Base-by-base conservation (phyloP, 2,329 filamentous ascomycete genomes). In the Pochonia chlamydosporia region DNA sequence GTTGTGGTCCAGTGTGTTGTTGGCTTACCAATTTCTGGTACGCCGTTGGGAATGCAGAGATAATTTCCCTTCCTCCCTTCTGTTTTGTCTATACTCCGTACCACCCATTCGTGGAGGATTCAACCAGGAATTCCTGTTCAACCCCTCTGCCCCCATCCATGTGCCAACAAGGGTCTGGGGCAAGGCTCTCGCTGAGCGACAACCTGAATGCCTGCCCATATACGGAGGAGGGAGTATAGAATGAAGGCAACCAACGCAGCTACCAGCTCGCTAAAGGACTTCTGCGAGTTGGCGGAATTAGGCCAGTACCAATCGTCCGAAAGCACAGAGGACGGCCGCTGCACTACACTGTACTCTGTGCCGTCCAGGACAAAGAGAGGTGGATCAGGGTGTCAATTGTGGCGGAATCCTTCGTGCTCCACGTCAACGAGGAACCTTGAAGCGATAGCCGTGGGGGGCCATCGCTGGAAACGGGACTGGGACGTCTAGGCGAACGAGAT, bases 171-270 rank as follows among this genome's bases (percentile, higher is more conserved):
- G n/a, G 24, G 28, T 25, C 40, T 25, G 39, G 33, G 40, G 37
- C 39, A 44, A 44, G 43, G 43, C 43, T 39, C 18, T 44, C 30
- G 43, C 43, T 44, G 10, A 16, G 31, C 43, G 43, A 44, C 31
- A 39, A 44, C 43, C 43, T 28, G 37, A 14, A 40, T 16, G 21
- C 21, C 8, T 26, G 37, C 26, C 11, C 37, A 14, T 23, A n/a
- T n/a, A n/a, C n/a, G n/a, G n/a, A n/a, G n/a, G n/a, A n/a, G n/a
- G n/a, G n/a, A n/a, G n/a, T n/a, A n/a, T n/a, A n/a, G n/a, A n/a
- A n/a, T n/a, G n/a, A n/a, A n/a, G n/a, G n/a, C n/a, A n/a, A n/a
- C n/a, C n/a, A n/a, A n/a, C n/a, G n/a, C n/a, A n/a, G n/a, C n/a
- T n/a, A n/a, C n/a, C n/a, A n/a, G n/a, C n/a, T n/a, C n/a, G n/a